Evolutionary conservation across 139 green algal genomes (phyloP).

Genomic region (Tetraselmis chui): DNA sequence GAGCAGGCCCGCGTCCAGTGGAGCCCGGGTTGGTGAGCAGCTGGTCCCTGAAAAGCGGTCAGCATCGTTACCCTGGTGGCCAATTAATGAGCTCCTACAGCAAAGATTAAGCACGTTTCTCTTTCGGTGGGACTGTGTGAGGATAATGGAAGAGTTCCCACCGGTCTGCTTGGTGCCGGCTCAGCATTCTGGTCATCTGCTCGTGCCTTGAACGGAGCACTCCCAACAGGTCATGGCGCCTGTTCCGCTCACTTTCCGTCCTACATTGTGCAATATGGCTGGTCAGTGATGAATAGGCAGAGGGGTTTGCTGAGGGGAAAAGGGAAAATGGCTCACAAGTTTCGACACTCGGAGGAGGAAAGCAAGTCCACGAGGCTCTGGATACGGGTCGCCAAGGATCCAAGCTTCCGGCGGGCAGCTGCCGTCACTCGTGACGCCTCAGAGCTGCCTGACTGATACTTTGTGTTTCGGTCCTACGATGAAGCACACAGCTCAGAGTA

Average conservation of each 20-base stretch:
- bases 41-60: neutral
- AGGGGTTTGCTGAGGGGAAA: too few species aligned
- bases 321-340: constrained; percentile 41
- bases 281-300: too few species aligned
- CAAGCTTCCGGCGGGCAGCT: constrained; percentile 68
- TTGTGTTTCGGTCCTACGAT: constrained; percentile 68
- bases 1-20: neutral
- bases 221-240: constrained; percentile 62
- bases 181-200: constrained; percentile 63
- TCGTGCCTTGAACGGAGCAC: constrained; percentile 60
- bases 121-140: too few species aligned
- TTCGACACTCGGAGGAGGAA: constrained; percentile 34
- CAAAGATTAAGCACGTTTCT: too few species aligned
- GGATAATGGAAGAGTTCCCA: constrained; percentile 12
- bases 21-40: neutral
- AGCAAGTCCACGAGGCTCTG: constrained; percentile 56
- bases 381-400: constrained; percentile 52
- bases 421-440: constrained; percentile 75
- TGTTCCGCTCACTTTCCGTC: constrained; percentile 74
- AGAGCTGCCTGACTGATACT: constrained; percentile 49
- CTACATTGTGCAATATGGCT: constrained; percentile 39
- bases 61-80: too few species aligned
- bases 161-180: constrained; percentile 47
- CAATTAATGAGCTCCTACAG: too few species aligned
- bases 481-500: neutral